phyloP scores from a whole-genome alignment of 345 rosid species.

The Syzygium jambos region DNA sequence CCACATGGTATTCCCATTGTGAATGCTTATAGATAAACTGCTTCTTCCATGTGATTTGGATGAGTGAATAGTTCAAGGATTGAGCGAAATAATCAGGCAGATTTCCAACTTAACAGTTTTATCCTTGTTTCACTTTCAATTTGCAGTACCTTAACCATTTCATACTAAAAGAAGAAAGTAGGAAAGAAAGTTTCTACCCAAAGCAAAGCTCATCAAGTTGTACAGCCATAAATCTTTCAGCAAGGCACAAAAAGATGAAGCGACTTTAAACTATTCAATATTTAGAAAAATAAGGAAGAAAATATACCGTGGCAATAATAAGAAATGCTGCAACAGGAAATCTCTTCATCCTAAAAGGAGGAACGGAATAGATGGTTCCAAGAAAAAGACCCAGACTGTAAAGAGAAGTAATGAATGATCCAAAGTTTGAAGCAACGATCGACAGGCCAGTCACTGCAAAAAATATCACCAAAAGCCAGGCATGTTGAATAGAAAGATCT shows the following conservation, averaged over 20 bases:
- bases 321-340: slow-evolving; percentile 88
- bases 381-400: slow-evolving; percentile 80
- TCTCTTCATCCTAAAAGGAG: slow-evolving; percentile 93
- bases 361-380: slow-evolving; percentile 96
- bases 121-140: neutral
- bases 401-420: slow-evolving; percentile 72
- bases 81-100: neutral
- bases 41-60: neutral
- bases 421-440: slow-evolving; percentile 73
- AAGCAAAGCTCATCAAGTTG: neutral
- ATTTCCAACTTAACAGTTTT: neutral
- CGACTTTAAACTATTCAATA: neutral
- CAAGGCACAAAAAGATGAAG: neutral
- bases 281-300: neutral
- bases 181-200: neutral
- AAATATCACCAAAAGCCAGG: slow-evolving; percentile 79
- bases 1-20: neutral
- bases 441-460: slow-evolving; percentile 67
- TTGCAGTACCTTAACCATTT: neutral
- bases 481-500: slow-evolving; percentile 85
- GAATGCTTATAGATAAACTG: neutral
- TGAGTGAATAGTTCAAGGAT: neutral
- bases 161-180: neutral
- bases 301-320: slow-evolving; percentile 73
- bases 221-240: neutral